Evolutionary conservation across 2,329 filamentous ascomycete species (phyloP).

Genomic region (Apiospora hydei): DNA sequence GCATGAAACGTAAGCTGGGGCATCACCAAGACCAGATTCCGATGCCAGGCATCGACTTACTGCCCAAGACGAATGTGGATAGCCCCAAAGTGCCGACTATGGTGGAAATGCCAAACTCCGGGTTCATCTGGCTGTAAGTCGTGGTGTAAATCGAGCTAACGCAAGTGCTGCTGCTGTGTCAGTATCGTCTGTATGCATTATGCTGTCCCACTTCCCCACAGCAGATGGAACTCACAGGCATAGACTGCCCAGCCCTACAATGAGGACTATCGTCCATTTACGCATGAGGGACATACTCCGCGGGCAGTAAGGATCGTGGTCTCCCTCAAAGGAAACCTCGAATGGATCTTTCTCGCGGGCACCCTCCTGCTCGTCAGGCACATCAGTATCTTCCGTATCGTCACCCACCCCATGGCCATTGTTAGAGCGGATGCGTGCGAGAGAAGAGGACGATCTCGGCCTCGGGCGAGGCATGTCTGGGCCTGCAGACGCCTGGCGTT

Average conservation of each 20-base stretch:
- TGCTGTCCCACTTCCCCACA: conserved; percentile 24
- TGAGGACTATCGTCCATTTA: conserved; percentile 81
- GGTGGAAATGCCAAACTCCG: conserved; percentile 75
- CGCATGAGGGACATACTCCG: conserved; percentile 69
- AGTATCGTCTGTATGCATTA: conserved; percentile 27
- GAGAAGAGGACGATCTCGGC: not conserved
- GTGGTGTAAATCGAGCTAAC: conserved; percentile 89
- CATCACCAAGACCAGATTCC: not conserved
- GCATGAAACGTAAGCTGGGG: not conserved
- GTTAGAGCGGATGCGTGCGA: conserved; percentile 24
- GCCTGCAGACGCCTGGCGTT: not conserved
- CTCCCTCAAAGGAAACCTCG: conserved; percentile 78
- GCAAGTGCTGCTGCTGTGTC: conserved; percentile 66
- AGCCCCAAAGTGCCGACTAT: conserved; percentile 81
- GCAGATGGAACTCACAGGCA: conserved; percentile 74
- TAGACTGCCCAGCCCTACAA: conserved; percentile 76
- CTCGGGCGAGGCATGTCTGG: not conserved
- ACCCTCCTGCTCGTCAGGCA: not conserved
- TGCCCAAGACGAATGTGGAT: conserved; percentile 82
- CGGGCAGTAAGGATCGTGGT: conserved; percentile 77
- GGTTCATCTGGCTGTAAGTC: conserved; percentile 79
- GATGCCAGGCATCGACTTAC: conserved; percentile 51
- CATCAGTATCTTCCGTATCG: conserved; percentile 13
- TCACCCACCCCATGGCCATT: conserved; percentile 28
- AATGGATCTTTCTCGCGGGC: conserved; percentile 55